Base-by-base conservation (phyloP, 164 flowering plant species). In the Stephania japonica region DNA sequence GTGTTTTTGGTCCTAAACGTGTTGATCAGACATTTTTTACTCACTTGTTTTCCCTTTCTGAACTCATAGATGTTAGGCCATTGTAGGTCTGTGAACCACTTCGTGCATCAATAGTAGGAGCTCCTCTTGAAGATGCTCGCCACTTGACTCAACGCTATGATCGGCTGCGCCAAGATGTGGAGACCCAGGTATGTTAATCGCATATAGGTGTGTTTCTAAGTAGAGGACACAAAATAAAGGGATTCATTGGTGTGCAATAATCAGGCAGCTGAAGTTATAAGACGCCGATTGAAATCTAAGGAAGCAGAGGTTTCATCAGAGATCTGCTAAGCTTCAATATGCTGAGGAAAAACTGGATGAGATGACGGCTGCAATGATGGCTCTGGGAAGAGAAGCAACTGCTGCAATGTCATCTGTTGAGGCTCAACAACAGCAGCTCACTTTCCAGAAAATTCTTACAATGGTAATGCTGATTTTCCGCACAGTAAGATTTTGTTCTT, bases 71-170 rank as follows among this genome's bases (percentile, higher is more conserved):
- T 74, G 24, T 69, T 77, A 74, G 70, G 21, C 26, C 32, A 38
- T 74, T 77, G 71, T 82, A 89, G 96, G 88, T 89, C 70, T 85
- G 83, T 68, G 89, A 86, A 76, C 90, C 96, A 72, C 76, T 91
- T 70, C 78, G 88, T 72, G 78, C 84, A 64, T 74, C 86, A 75
- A 80, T 91, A 70, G 79, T 42, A 24, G 90, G 90, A 76, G 90
- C 90, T 74, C 93, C 91, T 74, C 80, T 89, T 75, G 90, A 89
- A 75, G 96, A 91, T 84, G 93, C 91, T 67, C 90, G 91, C 27
- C 90, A 83, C 78, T 77, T 89, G 78, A 79, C 87, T 59, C 89
- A 82, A 12, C 89, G 76, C 41, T 91, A 89, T 81, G 87, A 89
- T 42, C 83, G 80, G 71, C 78, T 88, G 47, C 80, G 87, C 32